Base-by-base conservation (phyloP, 257 asterid genomes). In the Lycium ferocissimum region DNA sequence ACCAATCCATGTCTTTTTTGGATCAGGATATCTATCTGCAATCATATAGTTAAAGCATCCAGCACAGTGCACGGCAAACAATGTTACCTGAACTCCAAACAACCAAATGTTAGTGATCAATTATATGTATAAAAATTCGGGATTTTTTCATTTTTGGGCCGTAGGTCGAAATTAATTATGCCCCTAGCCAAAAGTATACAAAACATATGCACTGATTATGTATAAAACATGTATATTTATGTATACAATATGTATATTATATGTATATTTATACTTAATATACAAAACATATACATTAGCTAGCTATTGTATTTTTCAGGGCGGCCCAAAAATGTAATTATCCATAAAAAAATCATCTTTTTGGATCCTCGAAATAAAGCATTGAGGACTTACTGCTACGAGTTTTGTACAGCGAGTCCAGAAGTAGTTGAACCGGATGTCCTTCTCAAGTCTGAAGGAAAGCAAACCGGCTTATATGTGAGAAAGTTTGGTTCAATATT, bases 361-460 rank as follows among this genome's bases (percentile, higher is more conserved):
- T 7, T 2, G 37, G 17, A 11, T 63, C 11, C 17, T 49, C 0
- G 0, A 67, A 38, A 37, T 7, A 15, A 69, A 9, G 26, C 82
- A 62, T 62, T 20, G 67, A 22, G 54, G n/a, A 79, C 98, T 93
- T 89, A 94, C 98, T 1, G 97, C 91, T 63, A 91, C 18, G 82
- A 94, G 98, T 83, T 95, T 95, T 26, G 96, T 92, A 87, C 98
- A 95, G 12, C 98, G 93, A 53, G 92, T 94, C 99, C 97, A 94
- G 96, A 95, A 95, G 81, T 95, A 95, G 92, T 90, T 93, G 82
- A 95, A 94, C 51, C 98, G 94, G 33, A 93, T 95, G 85, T 95
- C 99, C 90, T 95, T 95, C 89, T 95, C 99, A 1, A 95, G 94
- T 90, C 97, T 95, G 92, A 81, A 58, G 54, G 84, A 85, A 81